These are phyloP conservation scores for Raffaelea arxii DNA, from an alignment of 2,329 filamentous ascomycete species.

Conservation along the genomic window DNA sequence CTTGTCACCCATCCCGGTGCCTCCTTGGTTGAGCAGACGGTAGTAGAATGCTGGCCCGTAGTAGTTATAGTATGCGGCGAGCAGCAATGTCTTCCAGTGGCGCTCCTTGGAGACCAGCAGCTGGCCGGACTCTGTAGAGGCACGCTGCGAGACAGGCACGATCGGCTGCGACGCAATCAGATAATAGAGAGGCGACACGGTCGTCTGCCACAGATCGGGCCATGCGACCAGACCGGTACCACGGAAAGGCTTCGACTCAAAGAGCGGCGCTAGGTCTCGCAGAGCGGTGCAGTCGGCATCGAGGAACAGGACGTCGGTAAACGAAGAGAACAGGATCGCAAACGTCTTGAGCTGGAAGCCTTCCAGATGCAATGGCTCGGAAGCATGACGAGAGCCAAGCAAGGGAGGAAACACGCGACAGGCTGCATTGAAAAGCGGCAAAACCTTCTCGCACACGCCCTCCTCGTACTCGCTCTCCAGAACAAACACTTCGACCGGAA, in stretches of 20 bases:
- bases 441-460: slow-evolving; percentile 19
- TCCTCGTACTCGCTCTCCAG: slow-evolving; percentile 20
- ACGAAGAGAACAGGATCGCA: slow-evolving; percentile 47
- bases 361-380: too few relatives aligned
- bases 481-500: slow-evolving; percentile 35
- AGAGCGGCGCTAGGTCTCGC: slow-evolving; percentile 26
- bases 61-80: slow-evolving; percentile 45
- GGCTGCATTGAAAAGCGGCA: slow-evolving; percentile 20
- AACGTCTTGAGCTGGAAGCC: slow-evolving; percentile 48
- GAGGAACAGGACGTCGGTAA: slow-evolving; percentile 48
- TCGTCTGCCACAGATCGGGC: slow-evolving; percentile 43
- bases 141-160: slow-evolving; percentile 19
- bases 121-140: slow-evolving; percentile 37
- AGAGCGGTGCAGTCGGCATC: slow-evolving; percentile 47
- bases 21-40: slow-evolving; percentile 33
- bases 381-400: slow-evolving; percentile 7
- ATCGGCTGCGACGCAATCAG: slow-evolving; percentile 26
- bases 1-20: slow-evolving; percentile 35
- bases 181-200: slow-evolving; percentile 33
- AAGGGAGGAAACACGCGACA: slow-evolving; percentile 22
- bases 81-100: slow-evolving; percentile 34
- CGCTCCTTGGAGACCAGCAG: slow-evolving; percentile 35
- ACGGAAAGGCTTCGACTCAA: slow-evolving; percentile 38
- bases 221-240: slow-evolving; percentile 44
- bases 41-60: slow-evolving; percentile 42